Base-by-base conservation (phyloP, 2,329 filamentous ascomycete genomes). In the Microsporum ferrugineum region DNA sequence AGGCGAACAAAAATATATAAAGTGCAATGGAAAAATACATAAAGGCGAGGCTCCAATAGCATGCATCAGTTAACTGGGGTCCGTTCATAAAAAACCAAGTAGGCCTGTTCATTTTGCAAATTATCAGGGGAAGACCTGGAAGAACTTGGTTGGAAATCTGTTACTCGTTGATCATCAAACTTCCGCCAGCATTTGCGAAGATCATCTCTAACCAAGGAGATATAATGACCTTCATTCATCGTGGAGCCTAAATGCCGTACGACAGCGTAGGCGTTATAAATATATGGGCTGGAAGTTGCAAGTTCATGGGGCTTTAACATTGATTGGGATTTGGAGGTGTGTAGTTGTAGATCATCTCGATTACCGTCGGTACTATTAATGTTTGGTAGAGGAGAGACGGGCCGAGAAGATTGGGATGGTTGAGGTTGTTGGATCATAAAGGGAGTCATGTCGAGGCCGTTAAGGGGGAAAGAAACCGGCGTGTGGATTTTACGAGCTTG, bases 251-350 rank as follows among this genome's bases (percentile, higher is more conserved):
- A 74, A 71, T 96, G 91, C 64, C 88, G 80, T 60, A 95, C 83
- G 5, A 96, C 87, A 1, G 86, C 92, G 71, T 95, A 96, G 59
- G 88, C 86, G 69, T 95, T 87, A 72, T 96, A 99, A 3, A 79
- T 76, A 69, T 88, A 90, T 0, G 88, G 86, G 0, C 72, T 71
- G 59, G 70, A 76, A 60, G 67, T 76, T 59, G 67, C 72, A 49
- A 67, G 66, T 61, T 70, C 62, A 70, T 64, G 34, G 6, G 62
- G 33, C 14, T 39, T 3, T 33, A 59, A 55, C 31, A 45, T 38
- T 8, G 62, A 17, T 39, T 61, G 61, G 31, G 62, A 43, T 72
- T 66, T 71, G 76, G 55, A 79, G 12, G 89, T 78, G 10, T 86
- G 83, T 71, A 89, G 33, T 82, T 77, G 57, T 61, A 43, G n/a